Percentiles rank a stretch among this genome's conserved stretches.
phyloP scores from a whole-genome alignment of 768 basidiomycete genomes.

The Rhizopogon rudus region DNA sequence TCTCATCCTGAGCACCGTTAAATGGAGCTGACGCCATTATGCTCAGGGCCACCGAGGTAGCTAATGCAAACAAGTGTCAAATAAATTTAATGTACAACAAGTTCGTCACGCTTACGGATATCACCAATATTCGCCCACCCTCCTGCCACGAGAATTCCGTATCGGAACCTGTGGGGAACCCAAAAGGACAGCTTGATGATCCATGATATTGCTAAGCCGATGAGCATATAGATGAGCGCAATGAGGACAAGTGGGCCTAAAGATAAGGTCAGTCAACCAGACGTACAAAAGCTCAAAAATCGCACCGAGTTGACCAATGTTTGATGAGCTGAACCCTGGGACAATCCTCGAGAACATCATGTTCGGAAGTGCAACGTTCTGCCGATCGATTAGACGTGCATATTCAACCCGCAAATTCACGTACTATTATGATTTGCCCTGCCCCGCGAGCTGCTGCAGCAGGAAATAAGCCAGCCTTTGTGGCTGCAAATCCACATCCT shows the following conservation, averaged over 20 bases:
- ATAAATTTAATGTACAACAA: background rate
- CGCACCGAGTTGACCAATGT: conserved; percentile 50
- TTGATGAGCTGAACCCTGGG: conserved; percentile 55
- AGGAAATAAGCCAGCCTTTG: conserved; percentile 59
- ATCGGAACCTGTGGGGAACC: conserved; percentile 74
- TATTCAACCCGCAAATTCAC: background rate
- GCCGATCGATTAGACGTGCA: background rate
- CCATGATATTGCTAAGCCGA: conserved; percentile 53
- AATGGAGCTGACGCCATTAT: conserved; percentile 61
- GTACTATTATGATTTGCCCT: conserved; percentile 56
- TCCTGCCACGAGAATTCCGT: conserved; percentile 66
- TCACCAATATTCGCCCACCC: conserved; percentile 69
- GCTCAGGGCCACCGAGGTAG: conserved; percentile 61
- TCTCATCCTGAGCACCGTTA: conserved; percentile 49
- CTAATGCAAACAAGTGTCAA: conserved; percentile 26
- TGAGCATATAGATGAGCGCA: conserved; percentile 51
- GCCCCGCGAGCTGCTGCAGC: conserved; percentile 51
- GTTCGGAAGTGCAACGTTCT: conserved; percentile 31
- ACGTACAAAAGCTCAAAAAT: background rate
- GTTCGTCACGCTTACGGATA: conserved; percentile 44
- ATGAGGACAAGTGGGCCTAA: conserved; percentile 60
- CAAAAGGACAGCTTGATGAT: conserved; percentile 60
- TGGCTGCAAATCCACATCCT: conserved; percentile 49
- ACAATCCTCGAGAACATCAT: conserved; percentile 72
- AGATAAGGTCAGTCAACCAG: background rate